These are phyloP conservation scores for Xylaria curta DNA, from an alignment of 495 filamentous ascomycete genomes.

Conservation along the genomic window DNA sequence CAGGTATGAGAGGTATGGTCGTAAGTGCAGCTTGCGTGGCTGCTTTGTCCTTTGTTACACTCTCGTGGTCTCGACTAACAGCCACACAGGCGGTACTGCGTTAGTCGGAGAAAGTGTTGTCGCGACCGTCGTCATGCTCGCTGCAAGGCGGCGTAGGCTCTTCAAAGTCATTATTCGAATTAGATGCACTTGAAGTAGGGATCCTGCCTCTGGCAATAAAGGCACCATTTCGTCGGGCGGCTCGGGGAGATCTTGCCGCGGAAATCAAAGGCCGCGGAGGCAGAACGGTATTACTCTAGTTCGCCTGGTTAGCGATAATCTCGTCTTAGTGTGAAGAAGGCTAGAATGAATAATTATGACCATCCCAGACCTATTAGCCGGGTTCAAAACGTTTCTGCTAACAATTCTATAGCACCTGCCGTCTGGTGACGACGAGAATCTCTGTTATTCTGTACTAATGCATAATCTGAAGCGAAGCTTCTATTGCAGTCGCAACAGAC, in stretches of 20 bases:
- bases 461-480: background rate
- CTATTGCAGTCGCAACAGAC: background rate
- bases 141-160: constrained; percentile 38
- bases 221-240: constrained; percentile 17
- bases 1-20: too few species aligned
- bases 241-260: background rate
- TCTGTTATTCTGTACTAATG: background rate
- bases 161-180: constrained; percentile 23
- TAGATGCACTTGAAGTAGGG: background rate
- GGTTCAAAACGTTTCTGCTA: background rate
- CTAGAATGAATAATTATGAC: background rate
- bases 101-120: too few species aligned
- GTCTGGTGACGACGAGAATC: background rate
- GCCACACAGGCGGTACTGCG: too few species aligned
- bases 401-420: background rate
- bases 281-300: background rate
- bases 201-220: background rate
- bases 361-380: background rate
- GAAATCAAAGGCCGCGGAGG: too few species aligned
- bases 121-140: background rate
- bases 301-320: background rate
- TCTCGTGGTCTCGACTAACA: background rate
- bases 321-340: too few species aligned
- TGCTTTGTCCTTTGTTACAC: background rate
- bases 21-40: background rate